Evolutionary conservation across 1,139 yeast species (phyloP).

Genomic region (Candida pseudocylindracea): DNA sequence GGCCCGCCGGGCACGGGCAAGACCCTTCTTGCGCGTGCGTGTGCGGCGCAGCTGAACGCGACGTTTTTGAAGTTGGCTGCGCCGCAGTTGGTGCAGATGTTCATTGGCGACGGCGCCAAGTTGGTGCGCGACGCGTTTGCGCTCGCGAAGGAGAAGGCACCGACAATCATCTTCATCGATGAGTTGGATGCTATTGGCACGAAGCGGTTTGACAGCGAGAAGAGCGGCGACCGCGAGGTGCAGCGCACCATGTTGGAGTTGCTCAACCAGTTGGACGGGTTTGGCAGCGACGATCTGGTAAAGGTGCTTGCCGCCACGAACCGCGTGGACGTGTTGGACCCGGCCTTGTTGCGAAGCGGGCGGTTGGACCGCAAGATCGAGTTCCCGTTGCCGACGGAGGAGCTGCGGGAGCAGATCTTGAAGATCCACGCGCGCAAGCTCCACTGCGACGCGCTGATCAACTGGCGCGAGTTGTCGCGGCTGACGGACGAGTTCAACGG

Average conservation of each 20-base stretch:
- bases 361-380: conserved; percentile 95
- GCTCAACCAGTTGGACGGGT: conserved; percentile 92
- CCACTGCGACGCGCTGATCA: conserved; percentile 72
- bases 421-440: conserved; percentile 95
- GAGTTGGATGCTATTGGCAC: conserved; percentile 98
- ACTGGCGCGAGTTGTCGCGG: conserved; percentile 96
- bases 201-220: conserved; percentile 92
- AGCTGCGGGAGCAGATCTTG: conserved; percentile 86
- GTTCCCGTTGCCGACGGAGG: conserved; percentile 93
- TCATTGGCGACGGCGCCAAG: conserved; percentile 98
- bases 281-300: conserved; percentile 94
- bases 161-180: conserved; percentile 91
- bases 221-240: conserved; percentile 95
- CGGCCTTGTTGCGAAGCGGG: conserved; percentile 91
- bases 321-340: conserved; percentile 93
- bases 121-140: conserved; percentile 96
- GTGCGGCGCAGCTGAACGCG: conserved; percentile 99
- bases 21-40: conserved; percentile 89
- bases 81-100: conserved; percentile 97
- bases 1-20: conserved; percentile 99
- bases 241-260: conserved; percentile 98
- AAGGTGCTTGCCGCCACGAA: conserved; percentile 96
- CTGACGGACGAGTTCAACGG: conserved; percentile 97
- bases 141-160: conserved; percentile 96
- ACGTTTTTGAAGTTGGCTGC: conserved; percentile 93